Conservation (phyloP, 192 early-diverging fungal genomes). For the Coemansia sp. region DNA sequence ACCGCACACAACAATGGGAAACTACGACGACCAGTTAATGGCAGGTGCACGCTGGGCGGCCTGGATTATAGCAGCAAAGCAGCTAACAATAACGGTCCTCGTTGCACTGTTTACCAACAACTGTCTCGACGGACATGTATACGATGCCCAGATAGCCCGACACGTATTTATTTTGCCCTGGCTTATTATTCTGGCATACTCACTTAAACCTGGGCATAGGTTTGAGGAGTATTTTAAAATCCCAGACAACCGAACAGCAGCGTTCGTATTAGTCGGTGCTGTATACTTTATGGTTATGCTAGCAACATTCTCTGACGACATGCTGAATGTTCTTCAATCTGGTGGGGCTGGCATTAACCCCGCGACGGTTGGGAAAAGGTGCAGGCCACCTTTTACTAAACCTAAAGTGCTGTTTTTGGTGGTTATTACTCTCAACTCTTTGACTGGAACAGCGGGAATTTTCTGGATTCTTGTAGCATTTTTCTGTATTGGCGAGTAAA, state of each 20-base stretch:
- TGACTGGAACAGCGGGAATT: neutral
- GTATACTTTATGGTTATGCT: neutral
- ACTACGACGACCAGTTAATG: neutral
- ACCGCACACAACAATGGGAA: neutral
- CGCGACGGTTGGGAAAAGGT: neutral
- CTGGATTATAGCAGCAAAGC: neutral
- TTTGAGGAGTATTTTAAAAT: slow-evolving; percentile 11
- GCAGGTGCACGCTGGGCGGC: neutral
- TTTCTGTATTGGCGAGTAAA: neutral
- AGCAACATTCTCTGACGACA: neutral
- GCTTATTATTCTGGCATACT: neutral
- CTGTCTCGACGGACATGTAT: neutral
- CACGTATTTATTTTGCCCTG: neutral
- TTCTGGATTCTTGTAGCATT: neutral
- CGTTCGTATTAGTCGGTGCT: neutral
- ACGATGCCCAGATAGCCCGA: neutral
- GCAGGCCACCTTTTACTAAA: neutral
- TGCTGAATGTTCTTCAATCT: neutral
- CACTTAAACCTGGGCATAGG: neutral
- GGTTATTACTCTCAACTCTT: neutral
- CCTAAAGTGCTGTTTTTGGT: neutral
- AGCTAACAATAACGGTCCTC: neutral
- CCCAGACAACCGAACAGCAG: neutral
- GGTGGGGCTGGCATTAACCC: neutral
- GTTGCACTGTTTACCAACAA: neutral